Percentiles rank a stretch among this genome's conserved stretches.
phyloP scores from a whole-genome alignment of 2,329 filamentous ascomycete species.

The Cladosporium sp. region DNA sequence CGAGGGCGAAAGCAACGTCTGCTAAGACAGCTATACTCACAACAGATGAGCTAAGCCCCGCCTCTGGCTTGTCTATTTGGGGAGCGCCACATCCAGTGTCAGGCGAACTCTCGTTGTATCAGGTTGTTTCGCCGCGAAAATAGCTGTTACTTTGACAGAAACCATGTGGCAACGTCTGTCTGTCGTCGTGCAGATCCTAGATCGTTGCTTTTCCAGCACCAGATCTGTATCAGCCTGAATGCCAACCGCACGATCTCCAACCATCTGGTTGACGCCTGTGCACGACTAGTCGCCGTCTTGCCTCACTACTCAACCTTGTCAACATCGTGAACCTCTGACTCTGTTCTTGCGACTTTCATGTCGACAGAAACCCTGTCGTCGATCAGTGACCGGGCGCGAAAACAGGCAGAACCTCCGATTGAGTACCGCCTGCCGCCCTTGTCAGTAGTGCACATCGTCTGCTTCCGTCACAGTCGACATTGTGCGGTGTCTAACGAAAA shows the following conservation, averaged over 20 bases:
- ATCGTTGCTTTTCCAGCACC: not conserved
- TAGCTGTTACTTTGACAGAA: not conserved
- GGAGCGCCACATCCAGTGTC: conserved; percentile 1
- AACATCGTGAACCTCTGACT: conserved; percentile 8
- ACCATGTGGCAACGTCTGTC: not conserved
- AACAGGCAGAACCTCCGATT: conserved; percentile 36
- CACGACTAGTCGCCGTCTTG: not conserved
- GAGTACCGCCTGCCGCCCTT: conserved; percentile 31
- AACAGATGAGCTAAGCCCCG: not conserved
- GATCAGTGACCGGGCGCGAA: conserved; percentile 17
- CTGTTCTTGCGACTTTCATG: not conserved
- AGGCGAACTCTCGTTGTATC: not conserved
- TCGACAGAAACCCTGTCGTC: conserved; percentile 13
- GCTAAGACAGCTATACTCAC: not conserved
- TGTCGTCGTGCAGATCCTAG: not conserved
- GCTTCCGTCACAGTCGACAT: conserved; percentile 27
- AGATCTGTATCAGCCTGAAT: conserved; percentile 9
- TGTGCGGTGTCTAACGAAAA: conserved; percentile 29
- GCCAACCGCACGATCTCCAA: conserved; percentile 2
- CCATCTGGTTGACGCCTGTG: not conserved
- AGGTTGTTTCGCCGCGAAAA: not conserved
- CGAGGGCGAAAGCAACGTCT: not conserved
- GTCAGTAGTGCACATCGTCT: conserved; percentile 28
- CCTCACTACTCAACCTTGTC: conserved; percentile 11
- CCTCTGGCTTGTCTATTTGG: conserved; percentile 1